Evolutionary conservation across 2,329 filamentous ascomycete species (phyloP), one percentile per base, ranked within the genome.

Genomic region (Dichotomopilus funicola): DNA sequence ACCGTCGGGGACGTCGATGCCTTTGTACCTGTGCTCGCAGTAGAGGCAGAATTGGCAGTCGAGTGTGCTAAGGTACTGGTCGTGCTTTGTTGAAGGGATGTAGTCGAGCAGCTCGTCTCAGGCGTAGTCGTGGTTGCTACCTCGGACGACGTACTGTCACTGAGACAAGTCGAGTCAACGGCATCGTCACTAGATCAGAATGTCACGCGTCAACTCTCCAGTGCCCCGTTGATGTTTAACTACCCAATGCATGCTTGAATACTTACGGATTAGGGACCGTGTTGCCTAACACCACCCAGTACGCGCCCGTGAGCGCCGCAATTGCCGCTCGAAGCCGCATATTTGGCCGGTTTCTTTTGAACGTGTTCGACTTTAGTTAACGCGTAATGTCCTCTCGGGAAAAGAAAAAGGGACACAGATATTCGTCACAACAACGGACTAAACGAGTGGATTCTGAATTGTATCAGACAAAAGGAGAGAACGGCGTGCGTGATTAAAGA

Each of bases 301-400:
- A 66, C 55, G 70, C 59, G 62, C 69, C 69, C 62, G 66, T 57
- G 46, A 76, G 53, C 64, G 66, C 66, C 60, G 68, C 65, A 57
- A 75, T 58, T 56, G 70, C 66, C 47, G 67, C 63, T 57, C 60
- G 57, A 53, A 66, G 62, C 65, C 72, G 73, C 75, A 77, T 77
- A 62, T 61, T 69, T 63, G 48, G 19, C 19, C 19, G 19, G 19
- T 27, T 27, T 2, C 19, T 27, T 27, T 27, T 27, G 19, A 27
- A 27, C 19, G 19, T 27, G 19, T 27, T 27, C 19, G 19, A 27
- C 19, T 27, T 27, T 27, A 3, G 3, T 27, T 27, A 27, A 27
- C 19, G 19, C 19, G 19, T 27, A 27, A 27, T 2, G 3, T 27
- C 19, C 19, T 27, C 19, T 27, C 19, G 19, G 19, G 19, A 27